Percentiles rank a stretch among this genome's conserved stretches.
Conservation (phyloP, 139 green algal species). For the Edaphochlamys debaryana region DNA sequence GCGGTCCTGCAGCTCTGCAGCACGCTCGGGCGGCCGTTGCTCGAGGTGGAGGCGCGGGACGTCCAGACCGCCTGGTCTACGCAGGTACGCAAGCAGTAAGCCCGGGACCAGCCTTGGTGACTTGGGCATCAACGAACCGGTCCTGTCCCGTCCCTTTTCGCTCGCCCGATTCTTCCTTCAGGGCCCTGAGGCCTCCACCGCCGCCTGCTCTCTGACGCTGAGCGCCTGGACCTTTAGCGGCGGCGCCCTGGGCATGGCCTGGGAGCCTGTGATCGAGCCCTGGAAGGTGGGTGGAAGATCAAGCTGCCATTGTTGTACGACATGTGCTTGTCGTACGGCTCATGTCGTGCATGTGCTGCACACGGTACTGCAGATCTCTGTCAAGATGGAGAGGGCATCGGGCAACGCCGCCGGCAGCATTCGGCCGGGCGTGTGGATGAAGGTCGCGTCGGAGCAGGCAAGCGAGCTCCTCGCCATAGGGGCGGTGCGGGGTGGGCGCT, state of each 20-base stretch:
- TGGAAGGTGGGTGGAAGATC: no score
- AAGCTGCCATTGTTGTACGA: no score
- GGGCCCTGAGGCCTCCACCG: slow-evolving; percentile 34
- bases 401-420: slow-evolving; percentile 50
- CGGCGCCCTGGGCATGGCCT: slow-evolving; percentile 24
- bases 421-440: slow-evolving; percentile 52
- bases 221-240: slow-evolving; percentile 55
- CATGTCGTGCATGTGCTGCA: no score
- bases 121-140: no score
- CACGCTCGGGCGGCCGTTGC: slow-evolving; percentile 60
- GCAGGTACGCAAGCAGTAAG: no score
- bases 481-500: no score
- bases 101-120: no score
- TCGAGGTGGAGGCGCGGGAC: slow-evolving; percentile 65
- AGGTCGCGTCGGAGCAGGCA: slow-evolving; percentile 38
- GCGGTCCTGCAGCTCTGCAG: slow-evolving; percentile 67
- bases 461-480: no score
- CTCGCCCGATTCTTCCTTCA: no score
- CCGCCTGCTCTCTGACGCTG: slow-evolving; percentile 50
- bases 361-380: no score
- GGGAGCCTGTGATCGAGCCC: slow-evolving; percentile 90
- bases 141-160: no score
- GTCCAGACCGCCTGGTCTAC: slow-evolving; percentile 44
- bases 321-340: no score
- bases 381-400: slow-evolving; percentile 63